Base-by-base conservation (phyloP, 1,284 basidiomycete genomes). In the Tilletiopsis washingtonensis region DNA sequence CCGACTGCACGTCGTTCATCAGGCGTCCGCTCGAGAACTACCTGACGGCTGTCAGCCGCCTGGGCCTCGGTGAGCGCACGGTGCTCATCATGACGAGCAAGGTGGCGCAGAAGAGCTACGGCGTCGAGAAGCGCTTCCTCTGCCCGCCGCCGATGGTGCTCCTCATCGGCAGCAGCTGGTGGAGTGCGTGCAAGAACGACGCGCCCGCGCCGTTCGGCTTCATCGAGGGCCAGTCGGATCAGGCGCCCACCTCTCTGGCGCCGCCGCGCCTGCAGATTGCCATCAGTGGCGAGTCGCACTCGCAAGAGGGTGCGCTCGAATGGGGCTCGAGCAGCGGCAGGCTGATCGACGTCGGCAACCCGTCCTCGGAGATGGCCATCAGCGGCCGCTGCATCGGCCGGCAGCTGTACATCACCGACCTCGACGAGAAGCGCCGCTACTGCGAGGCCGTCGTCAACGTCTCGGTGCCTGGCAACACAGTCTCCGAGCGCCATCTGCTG, bases 71-170 rank as follows among this genome's bases (percentile, higher is more conserved):
- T 42, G 91, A 97, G 75, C 82, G 90, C 45, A 91, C 88, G 11
- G 82, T 97, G 54, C 85, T 94, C 52, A 86, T 97, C 67, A 90
- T 94, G 86, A 91, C 89, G 21, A 89, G 87, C 72, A 90, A 87
- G 70, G 90, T 96, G 36, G 93, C 89, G 2, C 93, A 97, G 77
- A 94, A 96, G 74, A 90, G 87, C 17, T 97, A 97, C 69, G 91
- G 90, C 36, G 90, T 85, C 11, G 91, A 97, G 75, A 94, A 96
- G 75, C 82, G 91, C 43, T 96, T 96, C 79, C 80, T 97, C 14
- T 94, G 91, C 69, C 93, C 93, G 2, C 91, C 91, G 47, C 91
- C 91, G 3, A 90, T 89, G 43, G 91, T 90, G 29, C 85, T 91
- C 66, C 82, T 97, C 78, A 86, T 94, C 66, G 93, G 91, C 42